Evolutionary conservation across 129 eudicot genomes (phyloP), one percentile per base, ranked within the genome.

Genomic region (Sambucus nigra): DNA sequence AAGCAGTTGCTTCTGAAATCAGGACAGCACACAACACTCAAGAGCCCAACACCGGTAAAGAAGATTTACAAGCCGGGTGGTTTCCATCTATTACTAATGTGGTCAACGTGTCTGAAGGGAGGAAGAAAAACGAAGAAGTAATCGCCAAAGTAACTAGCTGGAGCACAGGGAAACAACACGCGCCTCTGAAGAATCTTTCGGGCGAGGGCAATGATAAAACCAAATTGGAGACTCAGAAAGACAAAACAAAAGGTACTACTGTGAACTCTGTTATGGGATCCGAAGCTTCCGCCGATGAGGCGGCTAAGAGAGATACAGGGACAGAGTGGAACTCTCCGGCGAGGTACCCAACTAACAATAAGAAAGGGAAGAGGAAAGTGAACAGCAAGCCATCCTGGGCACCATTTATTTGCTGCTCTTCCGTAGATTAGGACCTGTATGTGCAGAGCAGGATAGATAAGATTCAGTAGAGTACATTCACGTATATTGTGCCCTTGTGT

Each of bases 371-470:
- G 71, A 81, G 65, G 75, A 89, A 73, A 51, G 50, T 27, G 18
- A 76, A 73, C 61, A 76, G 80, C 50, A 80, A 25, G 64, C 55
- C 78, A n/a, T 72, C 55, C 9, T 89, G 95, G 93, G 60, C 41
- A 11, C 95, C 86, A 21, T 89, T 84, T 56, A 64, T 59, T 15
- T 89, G 97, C 72, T 89, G 97, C 66, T 81, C 88, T 51, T 88
- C 94, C 1, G 83, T n/a, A n/a, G n/a, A n/a, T n/a, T n/a, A n/a
- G n/a, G n/a, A n/a, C n/a, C n/a, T n/a, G n/a, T n/a, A n/a, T n/a
- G n/a, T n/a, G n/a, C n/a, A n/a, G n/a, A n/a, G n/a, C n/a, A n/a
- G n/a, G n/a, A n/a, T n/a, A n/a, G n/a, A n/a, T n/a, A n/a, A n/a
- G n/a, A n/a, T n/a, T n/a, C n/a, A n/a, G n/a, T n/a, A n/a, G n/a